Evolutionary conservation across 2,329 filamentous ascomycete genomes (phyloP).

Genomic region (Tolypocladium ophioglossoides): DNA sequence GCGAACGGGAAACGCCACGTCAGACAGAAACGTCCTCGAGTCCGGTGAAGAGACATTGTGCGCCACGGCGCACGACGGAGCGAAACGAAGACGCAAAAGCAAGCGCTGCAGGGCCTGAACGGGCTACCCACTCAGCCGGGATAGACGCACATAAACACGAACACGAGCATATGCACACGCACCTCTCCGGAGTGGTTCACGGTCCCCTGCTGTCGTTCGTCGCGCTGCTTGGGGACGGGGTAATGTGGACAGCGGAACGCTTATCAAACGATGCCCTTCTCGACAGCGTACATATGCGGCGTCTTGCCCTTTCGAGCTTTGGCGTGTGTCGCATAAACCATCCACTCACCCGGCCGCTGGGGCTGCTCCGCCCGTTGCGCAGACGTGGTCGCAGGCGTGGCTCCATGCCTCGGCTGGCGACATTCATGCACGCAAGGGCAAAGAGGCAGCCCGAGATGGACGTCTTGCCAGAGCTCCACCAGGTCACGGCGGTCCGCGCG

Average conservation of each 20-base stretch:
- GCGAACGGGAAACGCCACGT: background rate
- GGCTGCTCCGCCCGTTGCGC: background rate
- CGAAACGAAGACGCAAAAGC: background rate
- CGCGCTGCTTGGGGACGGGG: background rate
- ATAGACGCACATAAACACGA: background rate
- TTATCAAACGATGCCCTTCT: background rate
- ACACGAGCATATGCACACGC: no score
- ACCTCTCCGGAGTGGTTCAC: background rate
- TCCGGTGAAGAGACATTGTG: background rate
- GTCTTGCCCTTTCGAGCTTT: background rate
- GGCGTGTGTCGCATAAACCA: background rate
- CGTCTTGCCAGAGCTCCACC: background rate
- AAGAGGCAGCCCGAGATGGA: background rate
- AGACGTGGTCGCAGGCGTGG: no score
- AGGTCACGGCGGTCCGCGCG: background rate
- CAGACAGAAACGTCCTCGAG: background rate
- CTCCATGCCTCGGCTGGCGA: background rate
- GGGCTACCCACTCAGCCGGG: background rate
- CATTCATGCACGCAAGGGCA: no score
- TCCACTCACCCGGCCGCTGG: background rate
- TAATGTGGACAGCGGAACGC: background rate
- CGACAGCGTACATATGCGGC: background rate
- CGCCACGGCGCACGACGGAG: background rate
- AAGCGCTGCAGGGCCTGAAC: background rate
- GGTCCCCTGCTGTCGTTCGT: background rate